These are phyloP conservation scores for Haplosporangium gracile DNA, from an alignment of 192 early-diverging fungal genomes.

Conservation along the genomic window DNA sequence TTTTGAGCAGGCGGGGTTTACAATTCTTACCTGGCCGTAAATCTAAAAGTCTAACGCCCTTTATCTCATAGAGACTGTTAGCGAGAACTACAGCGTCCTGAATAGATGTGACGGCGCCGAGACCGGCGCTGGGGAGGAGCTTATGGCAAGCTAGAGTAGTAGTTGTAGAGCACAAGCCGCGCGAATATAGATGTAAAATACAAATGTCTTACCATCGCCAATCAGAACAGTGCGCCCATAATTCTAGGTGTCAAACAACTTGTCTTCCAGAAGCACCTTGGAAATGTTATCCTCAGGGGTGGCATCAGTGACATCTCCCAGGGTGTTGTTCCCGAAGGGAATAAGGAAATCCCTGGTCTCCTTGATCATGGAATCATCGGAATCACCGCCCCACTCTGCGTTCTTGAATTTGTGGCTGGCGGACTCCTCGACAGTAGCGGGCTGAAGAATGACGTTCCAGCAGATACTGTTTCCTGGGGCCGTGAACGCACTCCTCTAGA, in stretches of 20 bases:
- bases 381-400: neutral
- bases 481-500: neutral
- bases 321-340: neutral
- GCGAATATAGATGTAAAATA: neutral
- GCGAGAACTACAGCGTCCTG: slow-evolving; percentile 11
- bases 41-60: neutral
- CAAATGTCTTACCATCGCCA: slow-evolving; percentile 10
- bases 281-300: neutral
- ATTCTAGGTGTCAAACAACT: slow-evolving; percentile 1
- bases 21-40: neutral
- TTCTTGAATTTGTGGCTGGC: neutral
- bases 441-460: neutral
- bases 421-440: neutral
- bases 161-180: neutral
- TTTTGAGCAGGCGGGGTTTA: neutral
- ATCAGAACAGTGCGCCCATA: neutral
- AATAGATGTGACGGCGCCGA: neutral
- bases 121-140: slow-evolving; percentile 3
- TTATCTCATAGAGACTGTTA: neutral
- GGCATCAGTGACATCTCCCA: neutral
- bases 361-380: neutral
- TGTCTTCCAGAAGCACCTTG: slow-evolving; percentile 10
- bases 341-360: neutral
- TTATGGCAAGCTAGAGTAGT: neutral
- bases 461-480: neutral